A percentile compares a stretch with the other conserved stretches of the same genome.
These are phyloP conservation scores for Fusarium sp. DNA, from an alignment of 2,329 filamentous ascomycete genomes.

Conservation along the genomic window DNA sequence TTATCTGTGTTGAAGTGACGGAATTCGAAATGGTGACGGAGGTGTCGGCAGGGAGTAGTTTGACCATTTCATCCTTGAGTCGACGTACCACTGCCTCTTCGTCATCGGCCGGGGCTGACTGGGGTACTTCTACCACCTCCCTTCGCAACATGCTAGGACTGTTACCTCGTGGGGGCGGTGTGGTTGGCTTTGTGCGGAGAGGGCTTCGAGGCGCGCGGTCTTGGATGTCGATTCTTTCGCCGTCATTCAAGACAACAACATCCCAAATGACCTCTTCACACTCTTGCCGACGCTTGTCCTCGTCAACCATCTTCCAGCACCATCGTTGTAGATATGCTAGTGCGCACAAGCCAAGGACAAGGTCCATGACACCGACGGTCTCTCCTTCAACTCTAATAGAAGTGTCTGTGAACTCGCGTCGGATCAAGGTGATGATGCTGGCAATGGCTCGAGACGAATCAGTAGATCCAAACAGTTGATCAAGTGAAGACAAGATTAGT, in stretches of 20 bases:
- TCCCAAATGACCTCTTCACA: conserved; percentile 74
- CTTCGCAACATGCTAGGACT: conserved; percentile 1
- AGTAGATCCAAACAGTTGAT: conserved; percentile 76
- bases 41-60: conserved; percentile 66
- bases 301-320: conserved; percentile 64
- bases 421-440: conserved; percentile 73
- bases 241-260: conserved; percentile 71
- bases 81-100: conserved; percentile 58
- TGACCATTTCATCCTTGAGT: conserved; percentile 66
- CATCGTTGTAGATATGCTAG: conserved; percentile 72
- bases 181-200: conserved; percentile 8
- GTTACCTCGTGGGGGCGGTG: not conserved
- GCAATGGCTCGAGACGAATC: conserved; percentile 76
- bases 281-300: conserved; percentile 60
- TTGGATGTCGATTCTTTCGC: conserved; percentile 67
- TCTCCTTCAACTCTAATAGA: conserved; percentile 70
- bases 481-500: conserved; percentile 68
- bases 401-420: conserved; percentile 73
- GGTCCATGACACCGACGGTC: conserved; percentile 69
- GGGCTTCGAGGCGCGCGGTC: conserved; percentile 16
- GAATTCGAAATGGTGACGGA: conserved; percentile 71
- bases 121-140: not conserved
- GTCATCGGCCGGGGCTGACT: conserved; percentile 37
- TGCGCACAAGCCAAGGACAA: conserved; percentile 71
- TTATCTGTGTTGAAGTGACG: conserved; percentile 70